Evolutionary conservation across 352 stramenopile genomes (phyloP), one percentile per base, ranked within the genome.

Genomic region (Phytopythium vexans): DNA sequence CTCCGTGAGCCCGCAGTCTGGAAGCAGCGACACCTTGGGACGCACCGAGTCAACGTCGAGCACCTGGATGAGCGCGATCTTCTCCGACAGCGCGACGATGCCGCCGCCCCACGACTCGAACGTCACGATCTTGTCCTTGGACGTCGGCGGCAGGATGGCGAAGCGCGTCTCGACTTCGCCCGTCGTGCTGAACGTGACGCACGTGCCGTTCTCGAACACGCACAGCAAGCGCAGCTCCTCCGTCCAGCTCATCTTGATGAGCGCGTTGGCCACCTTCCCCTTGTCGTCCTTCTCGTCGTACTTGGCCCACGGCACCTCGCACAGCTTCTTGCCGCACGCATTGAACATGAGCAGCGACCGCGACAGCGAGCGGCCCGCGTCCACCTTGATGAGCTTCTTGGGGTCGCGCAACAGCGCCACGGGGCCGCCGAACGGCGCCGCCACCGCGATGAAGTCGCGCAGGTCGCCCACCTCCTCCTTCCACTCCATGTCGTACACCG

Each of bases 61-160:
- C 55, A 85, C 82, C 52, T 94, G 82, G 41, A 92, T 77, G 11
- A 94, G 74, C 65, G 69, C 82, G 62, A 90, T 88, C 55, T 89
- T 89, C 62, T 89, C 80, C 11, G 78, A 80, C n/a, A 94, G 74
- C 39, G 81, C 80, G 36, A 91, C 82, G 46, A 94, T 67, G 36
- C 84, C 82, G 12, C 77, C 73, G 40, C 78, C 79, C 82, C 81
- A 94, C 15, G 72, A 67, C 65, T 90, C 79, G 51, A 82, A 88
- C 3, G 69, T 89, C n/a, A 84, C 77, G 39, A 94, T 60, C 56
- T 89, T 88, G 69, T 89, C 79, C 47, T 82, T 81, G n/a, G 73
- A 82, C 3, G 60, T 72, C 0, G 74, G 60, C 36, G 80, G 72
- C 14, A 94, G 63, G 45, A 94, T 68, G 8, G 80, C 44, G 51